Base-by-base conservation (phyloP, 1,284 basidiomycete species). In the Nidula niveotomentosa region DNA sequence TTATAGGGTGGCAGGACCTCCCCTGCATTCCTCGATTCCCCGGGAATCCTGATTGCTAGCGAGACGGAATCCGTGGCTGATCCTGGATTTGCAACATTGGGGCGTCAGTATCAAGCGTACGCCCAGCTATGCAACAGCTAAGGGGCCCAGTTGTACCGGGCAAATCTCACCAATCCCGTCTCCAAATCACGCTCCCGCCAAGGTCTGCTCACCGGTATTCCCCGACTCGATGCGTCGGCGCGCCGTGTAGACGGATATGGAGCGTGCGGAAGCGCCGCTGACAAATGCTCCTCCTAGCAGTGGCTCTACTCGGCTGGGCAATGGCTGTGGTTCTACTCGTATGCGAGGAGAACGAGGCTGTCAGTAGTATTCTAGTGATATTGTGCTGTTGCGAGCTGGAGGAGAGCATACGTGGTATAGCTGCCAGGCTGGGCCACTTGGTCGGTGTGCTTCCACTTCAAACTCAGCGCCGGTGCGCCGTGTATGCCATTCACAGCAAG, bases 11-110 rank as follows among this genome's bases (percentile, higher is more conserved):
- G 55, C 66, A 63, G 63, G 69, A 66, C 62, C 61, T 60, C 55
- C 63, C 52, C 58, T 63, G 57, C 69, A 74, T 79, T 64, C 77
- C 77, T 71, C 68, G 66, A 70, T 69, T 64, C 60, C 66, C 76
- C 75, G 61, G n/a, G 60, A 65, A 57, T 62, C 60, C 59, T 54
- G 61, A 46, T n/a, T n/a, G n/a, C n/a, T n/a, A n/a, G n/a, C n/a
- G n/a, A n/a, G n/a, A n/a, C n/a, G n/a, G n/a, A 39, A 39, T 39
- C 37, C 37, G 8, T 39, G 37, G 8, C 37, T 39, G 59, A 59
- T 61, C 58, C 55, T 48, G 43, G 51, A 23, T 49, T 18, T 49
- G 17, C 34, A n/a, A 12, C 34, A n/a, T 36, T n/a, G 34, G 34
- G 15, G 13, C 17, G 48, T 39, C 8, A 8, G n/a, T 8, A 39